A percentile compares a stretch with the other conserved stretches of the same genome.
Conservation (phyloP, 1,284 basidiomycete genomes). For the Marasmius sp. region DNA sequence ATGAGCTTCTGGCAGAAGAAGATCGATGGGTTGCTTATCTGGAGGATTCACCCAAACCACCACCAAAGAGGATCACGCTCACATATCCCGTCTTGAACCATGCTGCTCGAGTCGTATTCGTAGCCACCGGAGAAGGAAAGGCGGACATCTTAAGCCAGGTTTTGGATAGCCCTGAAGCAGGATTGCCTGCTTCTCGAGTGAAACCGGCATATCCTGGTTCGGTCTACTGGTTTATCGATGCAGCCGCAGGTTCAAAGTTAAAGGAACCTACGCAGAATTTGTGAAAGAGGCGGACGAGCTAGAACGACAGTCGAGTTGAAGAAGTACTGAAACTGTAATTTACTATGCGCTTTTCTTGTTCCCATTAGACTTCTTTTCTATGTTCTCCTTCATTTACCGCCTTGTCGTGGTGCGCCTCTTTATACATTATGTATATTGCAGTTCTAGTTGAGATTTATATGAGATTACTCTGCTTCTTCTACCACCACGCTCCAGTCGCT, state of each 20-base stretch:
- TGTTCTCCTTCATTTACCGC: background rate
- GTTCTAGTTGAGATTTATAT: background rate
- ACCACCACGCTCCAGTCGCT: slow-evolving; percentile 76
- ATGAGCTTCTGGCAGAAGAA: slow-evolving; percentile 80
- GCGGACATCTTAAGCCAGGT: slow-evolving; percentile 74
- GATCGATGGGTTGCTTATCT: slow-evolving; percentile 95
- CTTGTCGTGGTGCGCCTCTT: background rate
- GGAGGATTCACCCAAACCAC: slow-evolving; percentile 93
- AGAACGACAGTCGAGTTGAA: background rate
- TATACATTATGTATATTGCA: background rate
- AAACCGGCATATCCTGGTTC: slow-evolving; percentile 80
- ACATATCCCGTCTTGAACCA: slow-evolving; percentile 94
- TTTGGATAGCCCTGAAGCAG: slow-evolving; percentile 80
- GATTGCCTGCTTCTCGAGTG: slow-evolving; percentile 84
- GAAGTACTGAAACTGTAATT: slow-evolving; percentile 7
- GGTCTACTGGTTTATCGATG: slow-evolving; percentile 90
- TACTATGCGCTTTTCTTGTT: slow-evolving; percentile 4
- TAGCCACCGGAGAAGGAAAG: slow-evolving; percentile 84
- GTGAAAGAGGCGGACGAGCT: slow-evolving; percentile 21
- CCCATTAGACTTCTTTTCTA: background rate
- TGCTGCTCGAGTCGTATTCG: slow-evolving; percentile 85
- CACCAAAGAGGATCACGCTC: slow-evolving; percentile 86
- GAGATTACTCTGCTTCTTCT: background rate
- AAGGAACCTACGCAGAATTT: slow-evolving; percentile 58
- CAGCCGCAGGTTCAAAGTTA: slow-evolving; percentile 71